phyloP scores from a whole-genome alignment of 306 rosid genomes.

The Sophora flavescens region DNA sequence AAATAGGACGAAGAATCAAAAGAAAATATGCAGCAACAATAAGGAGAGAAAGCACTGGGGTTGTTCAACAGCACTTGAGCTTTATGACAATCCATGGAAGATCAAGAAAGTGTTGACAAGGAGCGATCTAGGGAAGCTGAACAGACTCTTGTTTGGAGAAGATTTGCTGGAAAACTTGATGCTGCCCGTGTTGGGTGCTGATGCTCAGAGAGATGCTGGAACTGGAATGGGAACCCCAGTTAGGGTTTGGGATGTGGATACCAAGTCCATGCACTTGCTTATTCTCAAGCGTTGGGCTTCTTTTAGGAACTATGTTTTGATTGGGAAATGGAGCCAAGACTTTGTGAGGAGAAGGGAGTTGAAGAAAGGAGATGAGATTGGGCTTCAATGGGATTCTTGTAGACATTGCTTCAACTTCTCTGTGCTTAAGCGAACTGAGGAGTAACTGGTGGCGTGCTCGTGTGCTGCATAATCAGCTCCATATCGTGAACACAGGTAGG shows the following conservation, averaged over 20 bases:
- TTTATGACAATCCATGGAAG: conserved; percentile 43
- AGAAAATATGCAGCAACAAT: neutral
- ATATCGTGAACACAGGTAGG: no score
- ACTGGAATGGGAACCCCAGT: conserved; percentile 1
- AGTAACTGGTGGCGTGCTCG: no score
- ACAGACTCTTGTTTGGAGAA: conserved; percentile 1
- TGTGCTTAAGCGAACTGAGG: neutral
- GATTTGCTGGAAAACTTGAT: neutral
- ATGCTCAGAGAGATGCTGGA: neutral
- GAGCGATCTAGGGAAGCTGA: conserved; percentile 40
- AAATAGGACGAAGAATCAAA: neutral
- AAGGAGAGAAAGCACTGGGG: neutral
- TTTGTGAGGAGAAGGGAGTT: conserved; percentile 41
- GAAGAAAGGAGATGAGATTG: conserved; percentile 43
- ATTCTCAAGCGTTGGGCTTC: conserved; percentile 46
- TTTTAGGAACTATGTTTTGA: conserved; percentile 27
- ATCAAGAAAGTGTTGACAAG: conserved; percentile 30
- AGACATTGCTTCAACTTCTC: conserved; percentile 39
- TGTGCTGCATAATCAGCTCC: no score
- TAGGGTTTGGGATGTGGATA: conserved; percentile 40
- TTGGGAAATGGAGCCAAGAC: conserved; percentile 37
- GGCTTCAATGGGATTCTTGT: conserved; percentile 43
- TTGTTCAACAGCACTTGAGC: neutral
- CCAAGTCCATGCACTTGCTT: conserved; percentile 31
- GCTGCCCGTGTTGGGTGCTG: neutral